Evolutionary conservation across 2,329 filamentous ascomycete genomes (phyloP), one percentile per base, ranked within the genome.

Genomic region (Calonectria crousiana): DNA sequence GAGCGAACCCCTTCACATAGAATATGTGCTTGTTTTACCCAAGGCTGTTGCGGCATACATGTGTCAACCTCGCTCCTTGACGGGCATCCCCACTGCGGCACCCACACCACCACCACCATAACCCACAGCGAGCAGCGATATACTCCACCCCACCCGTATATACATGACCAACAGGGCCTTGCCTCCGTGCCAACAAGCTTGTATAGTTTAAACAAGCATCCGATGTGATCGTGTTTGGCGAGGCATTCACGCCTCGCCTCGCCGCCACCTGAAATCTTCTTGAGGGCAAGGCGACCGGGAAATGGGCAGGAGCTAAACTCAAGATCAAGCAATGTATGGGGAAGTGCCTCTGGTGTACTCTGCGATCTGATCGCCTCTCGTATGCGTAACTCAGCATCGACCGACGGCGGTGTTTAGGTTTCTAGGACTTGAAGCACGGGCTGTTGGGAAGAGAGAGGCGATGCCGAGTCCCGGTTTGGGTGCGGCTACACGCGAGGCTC

Each of bases 201-300:
- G 51, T 68, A 44, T 68, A 58, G 36, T 28, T 68, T 68, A 68
- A 58, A 68, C 66, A 68, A 58, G 66, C 28, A 58, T 32, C 13
- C 32, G 23, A 13, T 16, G 56, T 53, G 51, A 23, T 20, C 20
- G n/a, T 38, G 56, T 16, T 60, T 23, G n/a, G n/a, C 34, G 23
- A 53, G 14, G 51, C 51, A 23, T 53, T 23, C 28, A 53, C 28
- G 2, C 1, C 44, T 47, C 44, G 44, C n/a, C 23, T 26, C 13
- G 11, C 13, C 34, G 56, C n/a, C 56, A 38, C 32, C 32, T 60
- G 56, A 32, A 26, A 26, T 60, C n/a, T 23, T 23, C 56, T 23
- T 36, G 10, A 34, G 11, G 34, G n/a, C n/a, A n/a, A n/a, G 18
- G 41, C 18, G 18, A 6, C 41, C 18, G 41, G 41, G n/a, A 44